Percentiles rank a stretch among this genome's conserved stretches.
Evolutionary conservation across 2,329 filamentous ascomycete species (phyloP).

Genomic region (Anisogramma anomala): DNA sequence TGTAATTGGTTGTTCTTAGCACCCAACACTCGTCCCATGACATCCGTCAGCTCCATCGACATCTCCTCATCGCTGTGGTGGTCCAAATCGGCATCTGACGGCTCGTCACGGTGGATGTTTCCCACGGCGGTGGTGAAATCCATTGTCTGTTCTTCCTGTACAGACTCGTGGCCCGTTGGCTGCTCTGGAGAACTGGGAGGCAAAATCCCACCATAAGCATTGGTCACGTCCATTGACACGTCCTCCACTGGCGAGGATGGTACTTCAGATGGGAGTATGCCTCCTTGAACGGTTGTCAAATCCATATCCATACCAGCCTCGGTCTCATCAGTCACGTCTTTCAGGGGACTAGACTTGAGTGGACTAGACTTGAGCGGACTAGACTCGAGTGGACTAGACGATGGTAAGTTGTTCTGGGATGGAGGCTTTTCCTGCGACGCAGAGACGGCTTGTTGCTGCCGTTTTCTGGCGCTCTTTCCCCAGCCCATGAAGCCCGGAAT

Average conservation of each 20-base stretch:
- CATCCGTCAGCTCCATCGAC: constrained; percentile 67
- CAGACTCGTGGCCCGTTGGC: constrained; percentile 23
- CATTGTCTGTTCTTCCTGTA: constrained; percentile 58
- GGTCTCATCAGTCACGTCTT: constrained; percentile 30
- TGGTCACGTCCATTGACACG: constrained; percentile 91
- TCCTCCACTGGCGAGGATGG: constrained; percentile 39
- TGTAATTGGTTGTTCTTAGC: constrained; percentile 13
- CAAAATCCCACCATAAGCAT: constrained; percentile 69
- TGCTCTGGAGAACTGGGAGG: constrained; percentile 21
- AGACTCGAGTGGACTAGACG: constrained; percentile 12
- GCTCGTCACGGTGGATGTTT: constrained; percentile 40
- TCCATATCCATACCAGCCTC: constrained; percentile 47
- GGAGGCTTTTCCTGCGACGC: constrained; percentile 2
- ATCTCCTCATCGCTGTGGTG: constrained; percentile 52
- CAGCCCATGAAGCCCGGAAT: constrained; percentile 66
- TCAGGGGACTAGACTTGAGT: constrained; percentile 9
- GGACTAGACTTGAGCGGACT: constrained; percentile 12
- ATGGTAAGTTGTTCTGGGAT: constrained; percentile 4
- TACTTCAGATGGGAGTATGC: constrained; percentile 24
- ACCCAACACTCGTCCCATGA: constrained; percentile 44
- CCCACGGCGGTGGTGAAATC: constrained; percentile 74
- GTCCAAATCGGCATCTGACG: constrained; percentile 25
- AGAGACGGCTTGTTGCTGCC: constrained; percentile 34
- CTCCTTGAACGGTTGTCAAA: constrained; percentile 37
- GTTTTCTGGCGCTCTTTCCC: constrained; percentile 46